Base-by-base conservation (phyloP, 2,329 filamentous ascomycete species). In the Nothophoma quercina region DNA sequence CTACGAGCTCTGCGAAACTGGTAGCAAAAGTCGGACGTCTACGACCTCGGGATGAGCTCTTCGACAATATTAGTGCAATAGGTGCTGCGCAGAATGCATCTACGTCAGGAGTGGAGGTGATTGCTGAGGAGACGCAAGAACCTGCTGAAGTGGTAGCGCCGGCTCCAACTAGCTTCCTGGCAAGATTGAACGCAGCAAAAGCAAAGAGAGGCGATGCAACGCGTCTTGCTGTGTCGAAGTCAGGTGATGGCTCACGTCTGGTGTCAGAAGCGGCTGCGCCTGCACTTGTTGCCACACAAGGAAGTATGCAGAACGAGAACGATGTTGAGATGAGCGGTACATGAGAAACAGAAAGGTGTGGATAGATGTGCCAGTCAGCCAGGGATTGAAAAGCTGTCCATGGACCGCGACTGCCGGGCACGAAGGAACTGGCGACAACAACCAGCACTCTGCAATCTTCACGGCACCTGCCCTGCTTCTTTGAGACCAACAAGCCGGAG, bases 1-100 rank as follows among this genome's bases (percentile, higher is more conserved):
- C 84, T n/a, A 84, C 86, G 28, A 88, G 87, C 56, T 84, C 85
- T 42, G 83, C 87, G 8, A 86, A 90, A 51, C 83, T 96, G 52
- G 78, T 88, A 36, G 89, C 89, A 10, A 83, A 79, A 25, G 86
- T 88, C 57, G 85, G 85, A 54, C 80, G 83, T 29, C 72, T 91
- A 12, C 68, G 70, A 15, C 72, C 71, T n/a, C 64, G 61, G 12
- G 66, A 70, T 21, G 63, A 71, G 2, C 45, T 67, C 5, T 56
- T 65, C n/a, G 55, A 64, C 8, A 30, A 59, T 10, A 53, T 62
- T 21, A 56, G 58, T 12, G 43, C 43, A 32, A 29, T 45, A 5
- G 30, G 28, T 9, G 39, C n/a, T 7, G 22, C 38, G n/a, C 54
- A 56, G 28, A 47, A 35, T 13, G 16, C 44, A 7, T 29, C 33